A percentile compares a stretch with the other conserved stretches of the same genome.
Evolutionary conservation across 495 filamentous ascomycete genomes (phyloP).

Genomic region (Aspergillus asperescens): DNA sequence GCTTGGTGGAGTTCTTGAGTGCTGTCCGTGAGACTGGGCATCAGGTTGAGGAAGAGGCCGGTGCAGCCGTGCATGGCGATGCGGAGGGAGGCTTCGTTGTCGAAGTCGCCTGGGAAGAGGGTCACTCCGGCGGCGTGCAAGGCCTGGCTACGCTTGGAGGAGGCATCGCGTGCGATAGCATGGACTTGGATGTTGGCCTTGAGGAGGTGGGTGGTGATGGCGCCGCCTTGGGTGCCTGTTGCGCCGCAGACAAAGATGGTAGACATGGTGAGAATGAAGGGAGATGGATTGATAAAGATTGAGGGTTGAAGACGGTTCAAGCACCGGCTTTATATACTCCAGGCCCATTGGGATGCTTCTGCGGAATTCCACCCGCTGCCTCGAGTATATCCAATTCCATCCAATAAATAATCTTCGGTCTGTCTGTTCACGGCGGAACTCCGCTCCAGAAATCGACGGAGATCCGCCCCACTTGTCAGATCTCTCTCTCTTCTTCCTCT

Average conservation of each 20-base stretch:
- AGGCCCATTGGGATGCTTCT: too few species aligned
- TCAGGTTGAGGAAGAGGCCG: constrained; percentile 45
- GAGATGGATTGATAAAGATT: too few species aligned
- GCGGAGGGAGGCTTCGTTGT: constrained; percentile 34
- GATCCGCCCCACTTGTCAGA: too few species aligned
- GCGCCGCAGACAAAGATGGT: constrained; percentile 43
- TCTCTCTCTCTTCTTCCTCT: too few species aligned
- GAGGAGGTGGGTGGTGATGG: constrained; percentile 36
- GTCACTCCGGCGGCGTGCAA: constrained; percentile 36
- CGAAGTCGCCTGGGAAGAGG: constrained; percentile 37
- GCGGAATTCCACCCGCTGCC: too few species aligned
- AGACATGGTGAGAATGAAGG: constrained; percentile 27
- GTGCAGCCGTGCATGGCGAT: constrained; percentile 36
- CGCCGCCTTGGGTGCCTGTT: constrained; percentile 47
- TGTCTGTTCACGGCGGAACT: too few species aligned
- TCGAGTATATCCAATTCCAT: too few species aligned
- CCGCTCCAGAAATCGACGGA: too few species aligned
- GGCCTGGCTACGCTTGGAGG: constrained; percentile 28
- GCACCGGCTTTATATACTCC: too few species aligned
- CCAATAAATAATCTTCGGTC: too few species aligned
- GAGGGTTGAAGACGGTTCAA: too few species aligned
- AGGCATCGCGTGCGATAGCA: constrained; percentile 35
- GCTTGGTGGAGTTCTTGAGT: constrained; percentile 33
- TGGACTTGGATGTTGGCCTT: constrained; percentile 32
- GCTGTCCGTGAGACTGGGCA: constrained; percentile 23